Evolutionary conservation across 352 stramenopile genomes (phyloP).

Genomic region (Phytophthora meadii): DNA sequence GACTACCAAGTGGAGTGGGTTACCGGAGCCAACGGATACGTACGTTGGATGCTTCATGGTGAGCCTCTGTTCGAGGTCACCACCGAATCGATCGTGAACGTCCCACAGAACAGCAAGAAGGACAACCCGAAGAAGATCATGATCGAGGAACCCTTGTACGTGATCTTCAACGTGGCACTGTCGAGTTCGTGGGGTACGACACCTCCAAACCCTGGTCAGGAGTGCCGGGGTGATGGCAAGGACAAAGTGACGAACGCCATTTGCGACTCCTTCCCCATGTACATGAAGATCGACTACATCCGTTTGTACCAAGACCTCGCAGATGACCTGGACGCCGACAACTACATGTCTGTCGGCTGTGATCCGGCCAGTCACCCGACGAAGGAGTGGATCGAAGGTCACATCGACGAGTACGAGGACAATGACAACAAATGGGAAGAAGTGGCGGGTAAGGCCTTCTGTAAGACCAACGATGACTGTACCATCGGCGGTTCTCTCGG

Average conservation of each 20-base stretch:
- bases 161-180: conserved; percentile 94
- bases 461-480: conserved; percentile 51
- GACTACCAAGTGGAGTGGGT: conserved; percentile 81
- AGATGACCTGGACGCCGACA: conserved; percentile 45
- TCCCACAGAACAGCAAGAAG: conserved; percentile 53
- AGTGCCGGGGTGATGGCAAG: conserved; percentile 62
- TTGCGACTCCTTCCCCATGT: conserved; percentile 76
- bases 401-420: conserved; percentile 69
- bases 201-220: conserved; percentile 54
- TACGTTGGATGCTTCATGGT: conserved; percentile 69
- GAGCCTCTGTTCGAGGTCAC: conserved; percentile 67
- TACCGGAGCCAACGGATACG: conserved; percentile 65
- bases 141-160: conserved; percentile 91
- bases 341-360: conserved; percentile 63
- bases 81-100: conserved; percentile 47
- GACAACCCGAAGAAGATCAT: conserved; percentile 69
- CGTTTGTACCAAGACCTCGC: conserved; percentile 62
- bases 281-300: conserved; percentile 78
- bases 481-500: conserved; percentile 32
- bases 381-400: conserved; percentile 68
- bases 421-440: conserved; percentile 52
- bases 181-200: conserved; percentile 88
- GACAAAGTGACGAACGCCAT: conserved; percentile 51
- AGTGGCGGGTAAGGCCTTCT: conserved; percentile 51
- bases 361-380: conserved; percentile 63